phyloP scores from a whole-genome alignment of 1,139 yeast genomes.

The Ashbya aceris region DNA sequence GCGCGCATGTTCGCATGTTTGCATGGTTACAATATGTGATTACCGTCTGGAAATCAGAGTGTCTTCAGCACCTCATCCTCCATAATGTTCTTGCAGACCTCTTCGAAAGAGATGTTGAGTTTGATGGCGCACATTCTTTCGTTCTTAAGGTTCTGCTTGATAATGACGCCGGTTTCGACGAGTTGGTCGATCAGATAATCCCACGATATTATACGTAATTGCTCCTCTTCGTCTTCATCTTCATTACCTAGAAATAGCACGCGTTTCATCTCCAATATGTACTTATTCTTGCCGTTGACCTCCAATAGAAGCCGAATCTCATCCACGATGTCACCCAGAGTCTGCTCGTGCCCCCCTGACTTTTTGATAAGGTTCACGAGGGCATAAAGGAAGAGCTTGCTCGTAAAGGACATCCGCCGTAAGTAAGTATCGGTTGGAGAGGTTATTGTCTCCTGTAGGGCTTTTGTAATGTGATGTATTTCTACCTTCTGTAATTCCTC shows the following conservation, averaged over 20 bases:
- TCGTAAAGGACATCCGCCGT: constrained; percentile 51
- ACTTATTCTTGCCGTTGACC: constrained; percentile 29
- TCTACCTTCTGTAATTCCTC: constrained; percentile 47
- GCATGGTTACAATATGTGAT: too few species aligned
- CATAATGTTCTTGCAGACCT: constrained; percentile 49
- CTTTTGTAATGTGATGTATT: constrained; percentile 63
- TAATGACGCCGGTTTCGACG: constrained; percentile 66
- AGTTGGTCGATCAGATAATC: constrained; percentile 43
- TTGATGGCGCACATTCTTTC: constrained; percentile 59
- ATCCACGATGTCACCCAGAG: constrained; percentile 68
- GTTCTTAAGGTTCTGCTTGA: constrained; percentile 56
- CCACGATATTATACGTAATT: constrained; percentile 28
- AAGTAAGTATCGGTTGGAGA: constrained; percentile 62
- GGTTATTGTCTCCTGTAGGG: constrained; percentile 69
- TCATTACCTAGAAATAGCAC: constrained; percentile 21
- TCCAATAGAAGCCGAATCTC: constrained; percentile 51
- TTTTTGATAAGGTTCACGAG: constrained; percentile 56
- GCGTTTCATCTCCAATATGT: constrained; percentile 22
- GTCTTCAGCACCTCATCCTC: constrained; percentile 36
- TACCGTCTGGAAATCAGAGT: background rate
- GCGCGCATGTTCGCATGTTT: too few species aligned
- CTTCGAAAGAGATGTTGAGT: constrained; percentile 63
- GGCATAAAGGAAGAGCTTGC: constrained; percentile 64
- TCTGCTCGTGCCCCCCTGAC: constrained; percentile 61
- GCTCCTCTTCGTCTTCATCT: constrained; percentile 13